Evolutionary conservation across 2,329 filamentous ascomycete species (phyloP).

Genomic region (Orbilia blumenaviensis): DNA sequence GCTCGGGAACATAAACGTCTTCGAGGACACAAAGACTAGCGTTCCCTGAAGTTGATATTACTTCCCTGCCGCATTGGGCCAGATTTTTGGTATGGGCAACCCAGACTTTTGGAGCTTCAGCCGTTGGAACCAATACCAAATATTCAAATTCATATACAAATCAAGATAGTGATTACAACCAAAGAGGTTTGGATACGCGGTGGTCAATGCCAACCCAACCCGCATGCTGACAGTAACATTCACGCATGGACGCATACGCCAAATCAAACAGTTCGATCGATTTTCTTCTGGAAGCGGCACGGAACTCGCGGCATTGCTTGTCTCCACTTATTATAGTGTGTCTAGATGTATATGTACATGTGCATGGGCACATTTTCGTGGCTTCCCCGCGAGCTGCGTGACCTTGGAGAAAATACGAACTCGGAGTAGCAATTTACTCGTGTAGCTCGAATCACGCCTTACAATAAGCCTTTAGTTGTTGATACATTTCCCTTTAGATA

Average conservation of each 20-base stretch:
- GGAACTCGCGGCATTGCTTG: constrained; percentile 21
- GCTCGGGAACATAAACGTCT: not conserved
- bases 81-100: constrained; percentile 2
- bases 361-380: not conserved
- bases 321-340: not conserved
- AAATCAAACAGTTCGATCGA: not conserved
- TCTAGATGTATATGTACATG: not conserved
- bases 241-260: not conserved
- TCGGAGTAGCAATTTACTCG: not conserved
- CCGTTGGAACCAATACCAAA: not conserved
- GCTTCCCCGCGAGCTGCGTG: not conserved
- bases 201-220: constrained; percentile 52
- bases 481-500: not conserved
- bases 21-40: not conserved
- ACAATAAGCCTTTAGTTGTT: not conserved
- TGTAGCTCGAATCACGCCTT: not conserved
- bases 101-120: not conserved
- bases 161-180: not conserved
- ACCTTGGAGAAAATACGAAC: constrained; percentile 11
- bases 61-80: not conserved
- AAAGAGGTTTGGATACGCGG: constrained; percentile 2
- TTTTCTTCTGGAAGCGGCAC: constrained; percentile 31
- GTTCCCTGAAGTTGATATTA: not conserved
- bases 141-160: not conserved
- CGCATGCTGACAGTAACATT: constrained; percentile 14